Evolutionary conservation across 768 basidiomycete genomes (phyloP).

Genomic region (Trametes punicea): DNA sequence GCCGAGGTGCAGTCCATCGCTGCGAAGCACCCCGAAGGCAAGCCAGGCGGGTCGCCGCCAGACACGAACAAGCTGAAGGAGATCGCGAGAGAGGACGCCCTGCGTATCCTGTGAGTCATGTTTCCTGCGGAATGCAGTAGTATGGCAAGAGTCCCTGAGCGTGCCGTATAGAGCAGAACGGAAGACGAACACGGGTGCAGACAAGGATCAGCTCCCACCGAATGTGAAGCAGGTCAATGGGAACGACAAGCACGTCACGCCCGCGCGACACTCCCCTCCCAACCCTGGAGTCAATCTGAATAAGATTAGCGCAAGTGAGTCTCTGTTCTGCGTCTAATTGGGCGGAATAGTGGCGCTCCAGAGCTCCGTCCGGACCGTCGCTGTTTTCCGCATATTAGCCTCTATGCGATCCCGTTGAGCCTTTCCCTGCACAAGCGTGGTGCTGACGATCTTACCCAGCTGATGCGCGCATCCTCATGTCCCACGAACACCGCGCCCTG

Average conservation of each 20-base stretch:
- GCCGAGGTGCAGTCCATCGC: constrained; percentile 36
- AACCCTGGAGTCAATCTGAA: constrained; percentile 19
- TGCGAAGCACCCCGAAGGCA: constrained; percentile 31
- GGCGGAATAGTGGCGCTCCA: too few relatives aligned
- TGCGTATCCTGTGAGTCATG: constrained; percentile 22
- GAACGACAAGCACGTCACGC: neutral
- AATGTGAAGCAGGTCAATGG: constrained; percentile 1
- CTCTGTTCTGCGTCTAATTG: neutral
- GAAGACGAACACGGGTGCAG: constrained; percentile 12
- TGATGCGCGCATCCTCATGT: constrained; percentile 28
- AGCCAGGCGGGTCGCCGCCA: constrained; percentile 2
- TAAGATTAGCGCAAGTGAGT: constrained; percentile 22
- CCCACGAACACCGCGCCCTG: constrained; percentile 29
- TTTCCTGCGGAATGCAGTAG: neutral
- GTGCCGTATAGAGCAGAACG: constrained; percentile 19
- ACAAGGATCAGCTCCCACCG: constrained; percentile 3
- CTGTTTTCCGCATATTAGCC: too few relatives aligned
- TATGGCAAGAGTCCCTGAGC: neutral
- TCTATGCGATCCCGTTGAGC: too few relatives aligned
- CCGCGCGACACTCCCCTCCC: constrained; percentile 10
- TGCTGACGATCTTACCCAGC: constrained; percentile 5
- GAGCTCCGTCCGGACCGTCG: too few relatives aligned
- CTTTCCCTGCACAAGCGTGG: neutral
- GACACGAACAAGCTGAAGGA: constrained; percentile 24
- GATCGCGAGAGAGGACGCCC: constrained; percentile 28